phyloP scores from a whole-genome alignment of 371 early-diverging fungal genomes.

The Chytridium lagenaria region DNA sequence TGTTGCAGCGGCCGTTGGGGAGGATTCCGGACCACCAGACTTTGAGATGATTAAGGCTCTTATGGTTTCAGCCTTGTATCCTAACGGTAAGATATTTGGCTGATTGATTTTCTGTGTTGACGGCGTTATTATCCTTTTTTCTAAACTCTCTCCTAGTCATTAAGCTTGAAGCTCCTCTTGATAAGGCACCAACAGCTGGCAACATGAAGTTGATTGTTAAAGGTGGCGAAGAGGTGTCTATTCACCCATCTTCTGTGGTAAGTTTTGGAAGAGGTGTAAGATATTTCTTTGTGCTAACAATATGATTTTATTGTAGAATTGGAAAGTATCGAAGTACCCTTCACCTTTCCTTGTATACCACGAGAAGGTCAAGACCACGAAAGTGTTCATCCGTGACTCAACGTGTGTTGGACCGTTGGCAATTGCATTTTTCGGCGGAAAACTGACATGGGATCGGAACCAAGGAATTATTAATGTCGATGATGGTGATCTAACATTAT shows the following conservation, averaged over 20 bases:
- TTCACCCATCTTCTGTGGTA: constrained; percentile 51
- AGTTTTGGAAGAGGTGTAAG: constrained; percentile 15
- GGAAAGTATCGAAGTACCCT: constrained; percentile 32
- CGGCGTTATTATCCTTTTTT: too few relatives aligned
- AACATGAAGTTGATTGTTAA: constrained; percentile 28
- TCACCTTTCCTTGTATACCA: constrained; percentile 43
- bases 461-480: constrained; percentile 33
- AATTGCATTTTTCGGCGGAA: constrained; percentile 52
- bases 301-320: constrained; percentile 35
- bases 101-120: neutral
- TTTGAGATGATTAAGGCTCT: constrained; percentile 48
- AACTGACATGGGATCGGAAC: constrained; percentile 35
- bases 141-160: constrained; percentile 26
- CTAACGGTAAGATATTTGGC: constrained; percentile 35
- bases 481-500: constrained; percentile 26
- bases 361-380: constrained; percentile 50
- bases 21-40: constrained; percentile 30
- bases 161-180: constrained; percentile 32
- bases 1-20: constrained; percentile 40
- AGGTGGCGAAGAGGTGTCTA: constrained; percentile 42
- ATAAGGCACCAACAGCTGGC: constrained; percentile 9
- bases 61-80: constrained; percentile 47
- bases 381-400: constrained; percentile 51
- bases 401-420: constrained; percentile 39
- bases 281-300: too few relatives aligned